A percentile compares a stretch with the other conserved stretches of the same genome.
phyloP scores from a whole-genome alignment of 495 filamentous ascomycete species.

The Podospora conica region DNA sequence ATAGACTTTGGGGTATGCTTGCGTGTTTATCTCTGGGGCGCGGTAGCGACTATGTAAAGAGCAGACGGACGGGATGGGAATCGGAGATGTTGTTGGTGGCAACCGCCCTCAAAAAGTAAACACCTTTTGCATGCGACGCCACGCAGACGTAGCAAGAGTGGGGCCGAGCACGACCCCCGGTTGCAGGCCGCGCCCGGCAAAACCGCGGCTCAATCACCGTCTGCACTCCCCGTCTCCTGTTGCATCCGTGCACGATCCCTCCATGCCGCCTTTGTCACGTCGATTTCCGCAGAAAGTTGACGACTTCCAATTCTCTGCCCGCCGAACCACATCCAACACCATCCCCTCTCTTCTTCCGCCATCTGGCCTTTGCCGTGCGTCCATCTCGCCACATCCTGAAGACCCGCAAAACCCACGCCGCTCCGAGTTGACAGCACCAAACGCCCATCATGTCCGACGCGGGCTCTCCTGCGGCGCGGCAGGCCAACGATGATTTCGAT shows the following conservation, averaged over 20 bases:
- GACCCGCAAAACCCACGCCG: background rate
- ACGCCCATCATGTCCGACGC: constrained; percentile 39
- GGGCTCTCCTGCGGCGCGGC: constrained; percentile 22
- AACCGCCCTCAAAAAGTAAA: constrained; percentile 27
- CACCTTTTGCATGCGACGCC: constrained; percentile 3
- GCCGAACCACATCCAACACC: background rate
- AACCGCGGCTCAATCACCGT: background rate
- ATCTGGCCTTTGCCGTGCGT: background rate
- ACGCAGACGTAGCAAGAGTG: background rate
- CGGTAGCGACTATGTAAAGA: too few relatives aligned
- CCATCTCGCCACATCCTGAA: background rate
- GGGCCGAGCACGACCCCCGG: background rate
- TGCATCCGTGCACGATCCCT: constrained; percentile 1
- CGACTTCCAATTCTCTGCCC: background rate
- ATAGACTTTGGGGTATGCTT: background rate
- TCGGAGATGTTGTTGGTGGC: constrained; percentile 26
- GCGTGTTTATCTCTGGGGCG: background rate
- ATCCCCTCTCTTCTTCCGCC: background rate
- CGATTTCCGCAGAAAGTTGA: background rate
- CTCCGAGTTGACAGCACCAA: background rate
- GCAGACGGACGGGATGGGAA: background rate
- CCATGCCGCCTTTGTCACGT: background rate
- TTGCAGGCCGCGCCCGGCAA: background rate
- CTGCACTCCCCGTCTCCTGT: too few relatives aligned
- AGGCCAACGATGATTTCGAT: constrained; percentile 19